Base-by-base conservation (phyloP, 2,329 filamentous ascomycete genomes). In the Nothophoma quercina region DNA sequence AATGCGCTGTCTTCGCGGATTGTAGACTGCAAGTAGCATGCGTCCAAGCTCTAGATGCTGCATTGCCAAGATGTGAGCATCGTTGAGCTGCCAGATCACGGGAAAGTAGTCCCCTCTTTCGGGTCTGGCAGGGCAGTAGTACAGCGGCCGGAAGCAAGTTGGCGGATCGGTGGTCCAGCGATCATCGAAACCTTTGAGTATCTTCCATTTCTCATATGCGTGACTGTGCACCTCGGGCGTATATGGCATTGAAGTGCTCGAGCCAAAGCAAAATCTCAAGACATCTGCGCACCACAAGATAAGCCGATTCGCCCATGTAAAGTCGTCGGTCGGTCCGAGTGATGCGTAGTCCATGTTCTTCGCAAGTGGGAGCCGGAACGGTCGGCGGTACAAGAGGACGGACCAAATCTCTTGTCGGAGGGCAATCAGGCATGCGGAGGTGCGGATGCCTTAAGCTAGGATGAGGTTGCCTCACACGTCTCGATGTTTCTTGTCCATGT, bases 401-500 rank as follows among this genome's bases (percentile, higher is more conserved):
- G 41, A 44, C 41, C 41, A 44, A 10, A 44, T 44, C 15, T 44
- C 41, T 25, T 44, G 41, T 33, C 41, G 41, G 9, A 44, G 22
- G 9, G 41, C 41, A 4, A 35, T 18, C 18, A 44, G 8, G 16
- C 41, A 44, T 3, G 41, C 41, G 9, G 41, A 44, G 3, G 22
- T 44, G 7, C 41, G 21, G 10, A 44, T n/a, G 0, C 41, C 41
- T 28, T 44, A 30, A 8, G 41, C 29, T 1, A 25, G 22, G 9
- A 44, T 44, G 9, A 44, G 12, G 12, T 19, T 18, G 7, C 41
- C 41, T 8, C 23, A 13, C 9, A 18, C 10, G 16, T 36, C 41
- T 18, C 41, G 10, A 21, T 36, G 16, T 16, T 36, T 35, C 41
- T 29, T 28, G 12, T 45, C 41, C 22, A 45, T 45, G 7, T 45